phyloP scores from a whole-genome alignment of 2,329 filamentous ascomycete species.

The Cladophialophora chaetospira region DNA sequence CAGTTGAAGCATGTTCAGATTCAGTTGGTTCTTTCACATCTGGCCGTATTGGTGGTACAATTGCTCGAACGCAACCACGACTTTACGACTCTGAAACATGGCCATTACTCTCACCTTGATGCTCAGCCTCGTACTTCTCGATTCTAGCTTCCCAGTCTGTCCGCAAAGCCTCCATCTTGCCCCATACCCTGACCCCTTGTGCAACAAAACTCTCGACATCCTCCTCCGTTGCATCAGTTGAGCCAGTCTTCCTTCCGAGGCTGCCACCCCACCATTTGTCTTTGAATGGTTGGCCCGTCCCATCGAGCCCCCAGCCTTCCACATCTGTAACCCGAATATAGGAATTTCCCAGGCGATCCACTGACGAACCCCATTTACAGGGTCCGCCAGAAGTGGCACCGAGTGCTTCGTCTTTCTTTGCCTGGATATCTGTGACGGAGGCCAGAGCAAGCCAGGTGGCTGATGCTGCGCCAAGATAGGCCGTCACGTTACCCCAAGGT shows the following conservation, averaged over 20 bases:
- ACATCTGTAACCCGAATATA: slow-evolving; percentile 75
- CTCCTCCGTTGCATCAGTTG: slow-evolving; percentile 62
- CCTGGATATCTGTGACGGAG: slow-evolving; percentile 50
- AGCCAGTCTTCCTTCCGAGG: slow-evolving; percentile 60
- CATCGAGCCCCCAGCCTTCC: slow-evolving; percentile 75
- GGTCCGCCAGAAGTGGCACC: slow-evolving; percentile 64
- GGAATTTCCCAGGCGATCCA: slow-evolving; percentile 56
- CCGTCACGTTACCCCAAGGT: slow-evolving; percentile 79
- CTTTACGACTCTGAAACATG: not conserved
- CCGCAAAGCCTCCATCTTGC: slow-evolving; percentile 71
- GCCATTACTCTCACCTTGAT: slow-evolving; percentile 7
- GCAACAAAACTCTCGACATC: slow-evolving; percentile 63
- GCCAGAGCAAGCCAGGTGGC: slow-evolving; percentile 78
- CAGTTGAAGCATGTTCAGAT: too few species aligned
- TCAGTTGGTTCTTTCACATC: too few species aligned
- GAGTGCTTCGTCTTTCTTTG: slow-evolving; percentile 47
- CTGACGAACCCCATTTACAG: slow-evolving; percentile 84
- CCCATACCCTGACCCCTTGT: slow-evolving; percentile 65
- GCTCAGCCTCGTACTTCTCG: slow-evolving; percentile 40
- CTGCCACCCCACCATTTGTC: slow-evolving; percentile 47
- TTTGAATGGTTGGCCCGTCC: slow-evolving; percentile 43
- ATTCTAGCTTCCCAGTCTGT: slow-evolving; percentile 62
- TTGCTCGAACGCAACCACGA: too few species aligned
- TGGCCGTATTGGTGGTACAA: not conserved
- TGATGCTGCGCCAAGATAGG: slow-evolving; percentile 75